Evolutionary conservation across 2,329 filamentous ascomycete genomes (phyloP).

Genomic region (Curvularia spicifera): DNA sequence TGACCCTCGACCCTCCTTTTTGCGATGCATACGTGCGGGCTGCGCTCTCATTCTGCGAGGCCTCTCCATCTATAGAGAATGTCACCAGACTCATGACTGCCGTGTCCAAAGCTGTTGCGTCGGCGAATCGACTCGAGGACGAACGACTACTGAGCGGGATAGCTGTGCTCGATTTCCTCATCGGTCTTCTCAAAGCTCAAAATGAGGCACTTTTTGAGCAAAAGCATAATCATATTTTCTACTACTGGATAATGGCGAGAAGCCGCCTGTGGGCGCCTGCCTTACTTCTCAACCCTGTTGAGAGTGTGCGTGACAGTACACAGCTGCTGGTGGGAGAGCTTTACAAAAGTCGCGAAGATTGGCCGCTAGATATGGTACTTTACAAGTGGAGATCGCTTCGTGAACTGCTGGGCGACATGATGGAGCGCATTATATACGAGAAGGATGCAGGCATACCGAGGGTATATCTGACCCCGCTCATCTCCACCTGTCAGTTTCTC

Average conservation of each 20-base stretch:
- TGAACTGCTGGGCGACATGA: slow-evolving; percentile 26
- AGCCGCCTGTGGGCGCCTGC: slow-evolving; percentile 28
- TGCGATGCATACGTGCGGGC: slow-evolving; percentile 44
- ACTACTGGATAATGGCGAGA: slow-evolving; percentile 26
- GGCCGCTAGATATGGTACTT: slow-evolving; percentile 21
- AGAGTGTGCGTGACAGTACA: slow-evolving; percentile 35
- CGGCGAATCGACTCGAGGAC: slow-evolving; percentile 18
- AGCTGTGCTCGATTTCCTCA: slow-evolving; percentile 37
- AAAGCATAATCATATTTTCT: slow-evolving; percentile 31
- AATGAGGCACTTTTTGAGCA: slow-evolving; percentile 33
- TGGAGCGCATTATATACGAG: slow-evolving; percentile 33
- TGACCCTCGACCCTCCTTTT: slow-evolving; percentile 32
- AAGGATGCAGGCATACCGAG: slow-evolving; percentile 31
- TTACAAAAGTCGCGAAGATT: slow-evolving; percentile 29
- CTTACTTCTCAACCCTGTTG: slow-evolving; percentile 41
- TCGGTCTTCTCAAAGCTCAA: slow-evolving; percentile 27
- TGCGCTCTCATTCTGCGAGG: slow-evolving; percentile 42
- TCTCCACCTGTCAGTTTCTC: slow-evolving; percentile 29
- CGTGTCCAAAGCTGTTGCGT: slow-evolving; percentile 29
- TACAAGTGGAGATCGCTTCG: slow-evolving; percentile 34
- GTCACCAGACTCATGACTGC: slow-evolving; percentile 29
- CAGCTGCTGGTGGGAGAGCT: slow-evolving; percentile 31
- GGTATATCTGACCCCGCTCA: slow-evolving; percentile 35
- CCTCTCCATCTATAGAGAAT: slow-evolving; percentile 18
- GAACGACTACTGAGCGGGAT: slow-evolving; percentile 32